These are phyloP conservation scores for Blastomyces silverae DNA, from an alignment of 2,329 filamentous ascomycete species.

Conservation along the genomic window DNA sequence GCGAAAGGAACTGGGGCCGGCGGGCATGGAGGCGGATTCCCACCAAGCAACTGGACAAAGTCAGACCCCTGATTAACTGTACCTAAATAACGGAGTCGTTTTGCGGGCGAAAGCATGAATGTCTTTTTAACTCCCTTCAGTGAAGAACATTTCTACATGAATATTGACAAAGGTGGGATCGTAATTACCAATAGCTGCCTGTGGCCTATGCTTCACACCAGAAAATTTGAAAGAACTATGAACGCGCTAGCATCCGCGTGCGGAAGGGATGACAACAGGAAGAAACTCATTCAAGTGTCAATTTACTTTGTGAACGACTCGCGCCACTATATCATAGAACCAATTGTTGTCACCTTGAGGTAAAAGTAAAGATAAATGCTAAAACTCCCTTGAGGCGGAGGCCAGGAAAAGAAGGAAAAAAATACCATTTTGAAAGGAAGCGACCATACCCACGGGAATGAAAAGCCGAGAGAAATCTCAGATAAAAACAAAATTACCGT, in stretches of 20 bases:
- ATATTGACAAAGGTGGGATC: not conserved
- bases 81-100: not conserved
- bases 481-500: slow-evolving; percentile 3
- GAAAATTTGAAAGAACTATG: too few relatives aligned
- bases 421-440: not conserved
- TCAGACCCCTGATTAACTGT: not conserved
- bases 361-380: not conserved
- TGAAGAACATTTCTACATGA: not conserved
- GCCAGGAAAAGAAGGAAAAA: not conserved
- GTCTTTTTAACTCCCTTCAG: not conserved
- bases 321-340: not conserved
- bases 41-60: slow-evolving; percentile 12
- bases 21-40: slow-evolving; percentile 1
- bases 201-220: not conserved
- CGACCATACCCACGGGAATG: not conserved
- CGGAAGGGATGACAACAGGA: too few relatives aligned
- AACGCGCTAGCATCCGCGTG: not conserved
- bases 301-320: not conserved
- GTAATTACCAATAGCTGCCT: not conserved
- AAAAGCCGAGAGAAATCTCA: not conserved
- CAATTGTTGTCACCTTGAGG: not conserved
- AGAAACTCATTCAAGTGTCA: not conserved
- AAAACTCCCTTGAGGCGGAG: not conserved
- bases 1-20: slow-evolving; percentile 28
- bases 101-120: not conserved